Evolutionary conservation across 129 eudicot species (phyloP).

Genomic region (Ambrosia trifida): DNA sequence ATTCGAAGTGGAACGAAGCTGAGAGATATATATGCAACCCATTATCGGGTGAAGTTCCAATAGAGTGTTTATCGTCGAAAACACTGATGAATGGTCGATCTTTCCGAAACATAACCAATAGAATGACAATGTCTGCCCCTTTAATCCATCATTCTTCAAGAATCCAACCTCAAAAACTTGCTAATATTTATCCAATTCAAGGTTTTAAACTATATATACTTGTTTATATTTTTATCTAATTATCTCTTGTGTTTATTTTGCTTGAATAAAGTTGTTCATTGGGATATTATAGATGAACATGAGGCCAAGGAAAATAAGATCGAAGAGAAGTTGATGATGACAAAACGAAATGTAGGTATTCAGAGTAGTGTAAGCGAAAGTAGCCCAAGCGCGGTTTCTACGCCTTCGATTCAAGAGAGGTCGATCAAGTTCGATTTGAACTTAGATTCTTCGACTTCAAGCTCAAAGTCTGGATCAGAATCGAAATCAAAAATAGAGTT

Average conservation of each 20-base stretch:
- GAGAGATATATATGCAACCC: conserved; percentile 95
- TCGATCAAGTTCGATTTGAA: conserved; percentile 34
- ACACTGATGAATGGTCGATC: conserved; percentile 70
- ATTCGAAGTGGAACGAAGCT: conserved; percentile 97
- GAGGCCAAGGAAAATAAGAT: conserved; percentile 31
- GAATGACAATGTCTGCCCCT: conserved; percentile 90
- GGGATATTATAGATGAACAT: conserved; percentile 41
- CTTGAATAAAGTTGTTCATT: not conserved
- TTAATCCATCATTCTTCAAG: conserved; percentile 59
- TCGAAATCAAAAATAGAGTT: conserved; percentile 26
- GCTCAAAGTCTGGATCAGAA: conserved; percentile 31
- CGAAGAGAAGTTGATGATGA: conserved; percentile 31
- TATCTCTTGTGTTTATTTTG: not conserved
- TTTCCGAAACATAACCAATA: conserved; percentile 52
- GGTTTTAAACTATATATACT: conserved; percentile 26
- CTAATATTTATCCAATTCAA: conserved; percentile 39
- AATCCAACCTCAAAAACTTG: conserved; percentile 39
- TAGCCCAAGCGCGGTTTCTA: conserved; percentile 49
- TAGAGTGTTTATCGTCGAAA: conserved; percentile 90
- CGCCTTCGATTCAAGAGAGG: conserved; percentile 67
- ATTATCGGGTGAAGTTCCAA: conserved; percentile 85
- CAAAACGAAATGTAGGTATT: conserved; percentile 69
- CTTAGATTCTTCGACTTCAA: conserved; percentile 54
- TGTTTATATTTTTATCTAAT: not conserved
- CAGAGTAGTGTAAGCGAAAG: conserved; percentile 54